Evolutionary conservation across 1,284 basidiomycete genomes (phyloP).

Genomic region (Rhodotorula sp.): DNA sequence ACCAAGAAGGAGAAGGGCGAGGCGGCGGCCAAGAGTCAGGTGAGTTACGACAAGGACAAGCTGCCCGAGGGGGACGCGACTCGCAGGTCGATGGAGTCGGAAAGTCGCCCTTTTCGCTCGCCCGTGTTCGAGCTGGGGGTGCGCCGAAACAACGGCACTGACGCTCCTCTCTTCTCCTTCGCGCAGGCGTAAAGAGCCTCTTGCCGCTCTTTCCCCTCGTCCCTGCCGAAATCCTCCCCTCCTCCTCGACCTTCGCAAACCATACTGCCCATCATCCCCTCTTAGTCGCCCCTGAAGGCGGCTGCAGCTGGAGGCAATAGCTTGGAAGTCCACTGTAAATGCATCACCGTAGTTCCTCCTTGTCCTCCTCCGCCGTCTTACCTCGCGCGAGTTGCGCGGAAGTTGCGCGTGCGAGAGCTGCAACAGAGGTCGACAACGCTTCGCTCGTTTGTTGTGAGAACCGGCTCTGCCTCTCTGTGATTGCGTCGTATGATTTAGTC

Average conservation of each 20-base stretch:
- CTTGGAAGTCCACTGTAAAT: background rate
- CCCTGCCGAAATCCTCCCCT: background rate
- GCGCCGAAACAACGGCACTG: background rate
- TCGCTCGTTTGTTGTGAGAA: too few relatives aligned
- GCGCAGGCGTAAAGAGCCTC: background rate
- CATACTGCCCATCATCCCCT: too few relatives aligned
- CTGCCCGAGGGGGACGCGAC: conserved; percentile 17
- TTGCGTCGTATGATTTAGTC: too few relatives aligned
- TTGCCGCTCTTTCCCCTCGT: background rate
- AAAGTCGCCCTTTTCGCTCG: background rate
- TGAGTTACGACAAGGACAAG: conserved; percentile 8
- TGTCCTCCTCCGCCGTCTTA: too few relatives aligned
- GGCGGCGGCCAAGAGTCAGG: conserved; percentile 3
- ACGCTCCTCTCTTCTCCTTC: background rate
- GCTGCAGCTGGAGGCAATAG: background rate
- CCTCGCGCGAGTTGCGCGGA: too few relatives aligned
- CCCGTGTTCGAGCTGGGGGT: background rate
- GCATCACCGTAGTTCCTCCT: background rate
- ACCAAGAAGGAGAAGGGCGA: conserved; percentile 7
- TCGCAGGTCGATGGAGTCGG: background rate
- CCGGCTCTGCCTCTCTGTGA: too few relatives aligned
- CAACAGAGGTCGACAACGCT: too few relatives aligned
- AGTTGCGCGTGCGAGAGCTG: too few relatives aligned
- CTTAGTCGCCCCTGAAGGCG: background rate
- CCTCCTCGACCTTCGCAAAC: background rate